Percentiles rank a stretch among this genome's conserved stretches.
These are phyloP conservation scores for Cornus florida DNA, from an alignment of 148 eudicot species.

Conservation along the genomic window DNA sequence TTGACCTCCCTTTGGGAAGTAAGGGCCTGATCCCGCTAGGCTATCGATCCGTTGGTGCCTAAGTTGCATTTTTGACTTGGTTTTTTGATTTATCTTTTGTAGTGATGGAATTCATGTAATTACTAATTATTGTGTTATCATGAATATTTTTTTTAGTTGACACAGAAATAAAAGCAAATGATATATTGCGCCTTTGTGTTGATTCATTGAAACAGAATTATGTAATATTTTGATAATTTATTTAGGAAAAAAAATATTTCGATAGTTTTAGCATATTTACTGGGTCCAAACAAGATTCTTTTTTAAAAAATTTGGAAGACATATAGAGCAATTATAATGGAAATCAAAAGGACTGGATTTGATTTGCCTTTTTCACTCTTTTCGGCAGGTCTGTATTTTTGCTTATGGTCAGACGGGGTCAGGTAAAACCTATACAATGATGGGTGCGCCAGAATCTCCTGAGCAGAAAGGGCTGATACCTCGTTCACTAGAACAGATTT, in stretches of 20 bases:
- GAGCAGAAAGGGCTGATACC: constrained; percentile 79
- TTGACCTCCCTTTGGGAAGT: no score
- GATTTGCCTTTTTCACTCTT: constrained; percentile 1
- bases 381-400: constrained; percentile 70
- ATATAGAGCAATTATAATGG: no score
- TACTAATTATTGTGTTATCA: background rate
- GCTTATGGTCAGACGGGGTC: constrained; percentile 90
- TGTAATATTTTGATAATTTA: background rate
- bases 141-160: background rate
- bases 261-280: no score
- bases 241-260: no score
- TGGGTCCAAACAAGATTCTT: no score
- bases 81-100: background rate
- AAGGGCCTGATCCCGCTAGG: no score
- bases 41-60: no score
- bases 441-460: constrained; percentile 66
- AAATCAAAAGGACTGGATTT: background rate
- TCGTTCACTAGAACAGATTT: constrained; percentile 77
- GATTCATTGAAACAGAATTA: background rate
- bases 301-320: no score
- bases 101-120: background rate
- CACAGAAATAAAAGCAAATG: no score
- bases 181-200: background rate
- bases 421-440: constrained; percentile 81
- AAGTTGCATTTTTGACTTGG: background rate